Percentiles rank a stretch among this genome's conserved stretches.
phyloP scores from a whole-genome alignment of 2,329 filamentous ascomycete species.

The Ascomycota sp. region DNA sequence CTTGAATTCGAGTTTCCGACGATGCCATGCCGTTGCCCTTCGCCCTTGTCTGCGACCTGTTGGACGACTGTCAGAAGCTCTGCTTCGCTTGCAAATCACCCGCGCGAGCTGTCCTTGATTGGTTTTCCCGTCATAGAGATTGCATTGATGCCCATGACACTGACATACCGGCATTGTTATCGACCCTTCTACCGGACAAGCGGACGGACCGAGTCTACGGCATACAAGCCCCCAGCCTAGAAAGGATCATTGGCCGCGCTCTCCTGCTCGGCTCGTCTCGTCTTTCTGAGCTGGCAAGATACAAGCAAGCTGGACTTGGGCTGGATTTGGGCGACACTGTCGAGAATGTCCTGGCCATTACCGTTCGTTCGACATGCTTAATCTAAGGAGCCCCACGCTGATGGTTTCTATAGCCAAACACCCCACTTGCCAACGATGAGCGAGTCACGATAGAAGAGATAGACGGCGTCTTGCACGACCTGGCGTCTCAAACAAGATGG shows the following conservation, averaged over 20 bases:
- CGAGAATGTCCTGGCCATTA: constrained; percentile 36
- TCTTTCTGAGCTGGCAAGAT: constrained; percentile 36
- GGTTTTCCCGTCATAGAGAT: constrained; percentile 44
- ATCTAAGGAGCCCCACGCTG: not conserved
- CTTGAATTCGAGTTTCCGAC: not conserved
- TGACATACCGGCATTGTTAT: constrained; percentile 42
- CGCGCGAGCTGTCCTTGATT: constrained; percentile 26
- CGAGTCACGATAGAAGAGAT: constrained; percentile 48
- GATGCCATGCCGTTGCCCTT: constrained; percentile 41
- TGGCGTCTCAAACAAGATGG: constrained; percentile 48
- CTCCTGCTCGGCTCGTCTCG: constrained; percentile 42
- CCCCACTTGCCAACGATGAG: constrained; percentile 8
- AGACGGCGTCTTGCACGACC: constrained; percentile 36
- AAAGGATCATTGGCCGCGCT: constrained; percentile 42
- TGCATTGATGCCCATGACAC: constrained; percentile 33
- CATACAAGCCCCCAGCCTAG: constrained; percentile 37
- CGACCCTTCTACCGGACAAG: constrained; percentile 52
- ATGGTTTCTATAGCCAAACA: constrained; percentile 20
- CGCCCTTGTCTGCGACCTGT: constrained; percentile 46
- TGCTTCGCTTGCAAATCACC: constrained; percentile 12
- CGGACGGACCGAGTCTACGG: constrained; percentile 59
- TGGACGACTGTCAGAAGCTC: constrained; percentile 39
- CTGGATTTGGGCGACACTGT: constrained; percentile 52
- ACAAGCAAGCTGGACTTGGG: constrained; percentile 31
- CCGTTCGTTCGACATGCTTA: constrained; percentile 20